Evolutionary conservation across 2,329 filamentous ascomycete species (phyloP).

Genomic region (Monascus ruber): DNA sequence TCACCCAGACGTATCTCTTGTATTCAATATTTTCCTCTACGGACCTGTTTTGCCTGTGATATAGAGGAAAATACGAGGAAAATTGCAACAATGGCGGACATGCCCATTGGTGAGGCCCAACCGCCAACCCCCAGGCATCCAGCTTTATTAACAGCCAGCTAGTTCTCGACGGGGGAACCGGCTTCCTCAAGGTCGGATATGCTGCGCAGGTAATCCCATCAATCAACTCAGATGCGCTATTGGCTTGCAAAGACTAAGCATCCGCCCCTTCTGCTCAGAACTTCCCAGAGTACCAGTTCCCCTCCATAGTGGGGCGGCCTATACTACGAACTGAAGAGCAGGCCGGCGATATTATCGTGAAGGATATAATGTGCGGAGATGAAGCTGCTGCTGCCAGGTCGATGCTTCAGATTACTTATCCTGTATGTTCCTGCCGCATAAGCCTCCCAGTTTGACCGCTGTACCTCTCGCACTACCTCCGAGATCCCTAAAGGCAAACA

Average conservation of each 20-base stretch:
- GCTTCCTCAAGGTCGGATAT: slow-evolving; percentile 99
- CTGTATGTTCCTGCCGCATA: slow-evolving; percentile 40
- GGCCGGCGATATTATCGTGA: slow-evolving; percentile 62
- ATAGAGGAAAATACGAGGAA: background rate
- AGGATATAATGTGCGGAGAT: slow-evolving; percentile 99
- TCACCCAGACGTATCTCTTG: too few species aligned
- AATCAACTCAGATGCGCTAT: background rate
- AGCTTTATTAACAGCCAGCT: slow-evolving; percentile 18
- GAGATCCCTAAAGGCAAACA: slow-evolving; percentile 7
- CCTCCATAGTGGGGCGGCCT: slow-evolving; percentile 92
- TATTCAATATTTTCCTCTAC: too few species aligned
- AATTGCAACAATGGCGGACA: slow-evolving; percentile 32
- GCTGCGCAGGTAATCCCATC: slow-evolving; percentile 59
- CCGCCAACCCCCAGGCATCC: slow-evolving; percentile 10
- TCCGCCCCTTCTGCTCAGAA: slow-evolving; percentile 48
- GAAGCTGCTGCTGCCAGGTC: slow-evolving; percentile 90
- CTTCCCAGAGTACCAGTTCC: slow-evolving; percentile 97
- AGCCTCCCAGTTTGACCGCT: background rate
- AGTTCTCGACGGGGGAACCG: slow-evolving; percentile 99
- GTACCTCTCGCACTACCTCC: slow-evolving; percentile 6
- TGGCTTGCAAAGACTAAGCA: slow-evolving; percentile 2
- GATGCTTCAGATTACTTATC: slow-evolving; percentile 97
- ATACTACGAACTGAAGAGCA: slow-evolving; percentile 94
- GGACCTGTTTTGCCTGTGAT: background rate
- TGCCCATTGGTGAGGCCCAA: slow-evolving; percentile 36